phyloP scores from a whole-genome alignment of 2,329 filamentous ascomycete genomes.

The Trichoderma asperellum region DNA sequence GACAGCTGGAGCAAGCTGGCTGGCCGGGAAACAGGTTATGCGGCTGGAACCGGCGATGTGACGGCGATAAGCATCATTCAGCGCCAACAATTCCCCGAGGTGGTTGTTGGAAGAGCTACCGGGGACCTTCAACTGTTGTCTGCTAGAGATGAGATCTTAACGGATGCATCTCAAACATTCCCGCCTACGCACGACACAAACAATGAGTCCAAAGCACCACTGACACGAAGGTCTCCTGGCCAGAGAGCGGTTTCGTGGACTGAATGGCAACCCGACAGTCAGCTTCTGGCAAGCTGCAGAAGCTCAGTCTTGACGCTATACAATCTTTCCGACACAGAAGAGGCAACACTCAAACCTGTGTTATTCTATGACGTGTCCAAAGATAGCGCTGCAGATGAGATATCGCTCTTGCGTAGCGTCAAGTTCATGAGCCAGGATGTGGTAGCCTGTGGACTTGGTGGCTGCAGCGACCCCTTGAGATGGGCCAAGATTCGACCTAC shows the following conservation, averaged over 20 bases:
- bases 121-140: constrained; percentile 53
- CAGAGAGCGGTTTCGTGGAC: constrained; percentile 40
- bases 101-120: constrained; percentile 55
- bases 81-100: constrained; percentile 37
- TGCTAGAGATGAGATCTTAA: constrained; percentile 39
- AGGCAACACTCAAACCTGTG: constrained; percentile 31
- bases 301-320: constrained; percentile 40
- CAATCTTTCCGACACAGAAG: constrained; percentile 32
- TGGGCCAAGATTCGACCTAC: constrained; percentile 52
- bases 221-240: constrained; percentile 23
- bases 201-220: constrained; percentile 23
- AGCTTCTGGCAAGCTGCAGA: constrained; percentile 40
- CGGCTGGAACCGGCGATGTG: constrained; percentile 54
- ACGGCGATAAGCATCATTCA: constrained; percentile 52
- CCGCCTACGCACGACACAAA: constrained; percentile 26
- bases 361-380: constrained; percentile 37
- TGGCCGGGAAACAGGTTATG: constrained; percentile 47
- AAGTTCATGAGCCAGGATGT: constrained; percentile 53
- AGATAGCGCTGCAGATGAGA: constrained; percentile 31
- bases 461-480: constrained; percentile 48
- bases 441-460: constrained; percentile 52
- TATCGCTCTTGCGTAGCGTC: constrained; percentile 39
- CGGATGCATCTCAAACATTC: constrained; percentile 36
- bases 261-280: constrained; percentile 40
- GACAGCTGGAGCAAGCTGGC: constrained; percentile 45